phyloP scores from a whole-genome alignment of 2,329 filamentous ascomycete genomes.

The Ascochyta viciae-villosae region DNA sequence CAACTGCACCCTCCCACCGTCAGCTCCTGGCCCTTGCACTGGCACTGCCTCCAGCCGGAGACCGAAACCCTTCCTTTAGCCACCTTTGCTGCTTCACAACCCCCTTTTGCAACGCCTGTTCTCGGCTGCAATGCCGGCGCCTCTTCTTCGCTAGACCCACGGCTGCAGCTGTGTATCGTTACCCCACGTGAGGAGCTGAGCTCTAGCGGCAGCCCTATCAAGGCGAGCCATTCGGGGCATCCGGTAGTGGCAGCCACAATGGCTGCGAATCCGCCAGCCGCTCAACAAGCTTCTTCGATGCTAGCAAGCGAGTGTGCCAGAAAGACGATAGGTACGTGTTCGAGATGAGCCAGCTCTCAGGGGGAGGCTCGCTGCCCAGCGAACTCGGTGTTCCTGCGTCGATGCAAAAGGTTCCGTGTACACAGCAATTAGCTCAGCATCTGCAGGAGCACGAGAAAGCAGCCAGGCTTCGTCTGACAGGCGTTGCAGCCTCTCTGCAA shows the following conservation, averaged over 20 bases:
- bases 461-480: slow-evolving; percentile 10
- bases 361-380: background rate
- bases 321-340: background rate
- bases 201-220: slow-evolving; percentile 11
- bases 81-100: background rate
- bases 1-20: background rate
- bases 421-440: background rate
- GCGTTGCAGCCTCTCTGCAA: slow-evolving; percentile 15
- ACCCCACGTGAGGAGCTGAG: slow-evolving; percentile 14
- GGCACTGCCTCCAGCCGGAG: slow-evolving; percentile 1
- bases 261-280: background rate
- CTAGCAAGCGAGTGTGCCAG: background rate
- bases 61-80: slow-evolving; percentile 3
- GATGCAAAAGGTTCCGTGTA: background rate
- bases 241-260: slow-evolving; percentile 12
- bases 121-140: slow-evolving; percentile 2
- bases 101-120: background rate
- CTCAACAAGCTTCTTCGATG: background rate
- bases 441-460: background rate
- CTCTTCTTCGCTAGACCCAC: background rate
- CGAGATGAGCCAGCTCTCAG: background rate
- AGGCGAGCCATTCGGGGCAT: slow-evolving; percentile 11
- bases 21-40: background rate
- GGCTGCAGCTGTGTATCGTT: slow-evolving; percentile 15
- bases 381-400: slow-evolving; percentile 1